Percentiles rank a stretch among this genome's conserved stretches.
Conservation (phyloP, 345 rosid species). For the Cardamine resedifolia region DNA sequence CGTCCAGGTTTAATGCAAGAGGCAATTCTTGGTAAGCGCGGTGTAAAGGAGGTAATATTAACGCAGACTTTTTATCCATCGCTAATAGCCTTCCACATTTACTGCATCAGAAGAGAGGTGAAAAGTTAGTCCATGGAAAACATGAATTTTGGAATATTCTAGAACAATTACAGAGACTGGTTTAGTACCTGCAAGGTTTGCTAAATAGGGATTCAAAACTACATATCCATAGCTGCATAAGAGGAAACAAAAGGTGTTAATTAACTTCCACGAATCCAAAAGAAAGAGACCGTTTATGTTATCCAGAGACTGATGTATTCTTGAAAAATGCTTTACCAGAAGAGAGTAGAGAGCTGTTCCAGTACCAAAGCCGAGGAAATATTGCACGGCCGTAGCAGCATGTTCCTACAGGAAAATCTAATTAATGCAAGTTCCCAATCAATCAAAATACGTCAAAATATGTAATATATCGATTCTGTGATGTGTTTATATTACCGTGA, state of each 20-base stretch:
- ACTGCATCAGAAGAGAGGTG: conserved; percentile 43
- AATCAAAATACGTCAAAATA: conserved; percentile 1
- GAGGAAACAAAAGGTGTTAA: conserved; percentile 14
- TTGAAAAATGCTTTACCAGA: conserved; percentile 50
- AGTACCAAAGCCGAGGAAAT: conserved; percentile 58
- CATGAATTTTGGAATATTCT: not conserved
- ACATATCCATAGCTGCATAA: conserved; percentile 75
- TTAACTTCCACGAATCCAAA: conserved; percentile 17
- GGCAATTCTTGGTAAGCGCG: conserved; percentile 46
- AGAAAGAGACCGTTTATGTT: conserved; percentile 13
- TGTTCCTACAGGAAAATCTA: conserved; percentile 57
- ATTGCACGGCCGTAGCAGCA: conserved; percentile 73
- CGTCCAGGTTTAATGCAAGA: conserved; percentile 25
- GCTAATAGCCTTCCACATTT: conserved; percentile 69
- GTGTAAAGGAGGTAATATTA: conserved; percentile 58
- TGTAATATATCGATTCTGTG: not conserved
- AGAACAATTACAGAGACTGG: conserved; percentile 14
- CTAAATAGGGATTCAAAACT: conserved; percentile 70
- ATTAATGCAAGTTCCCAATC: conserved; percentile 22
- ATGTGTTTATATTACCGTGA: conserved; percentile 52
- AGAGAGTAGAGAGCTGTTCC: conserved; percentile 65
- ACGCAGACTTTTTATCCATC: conserved; percentile 63
- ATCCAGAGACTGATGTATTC: conserved; percentile 17
- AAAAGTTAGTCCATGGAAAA: conserved; percentile 1
- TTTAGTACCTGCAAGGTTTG: conserved; percentile 66